Evolutionary conservation across 208 protist genomes (phyloP).

Genomic region (Jaenimonas drosophilae): DNA sequence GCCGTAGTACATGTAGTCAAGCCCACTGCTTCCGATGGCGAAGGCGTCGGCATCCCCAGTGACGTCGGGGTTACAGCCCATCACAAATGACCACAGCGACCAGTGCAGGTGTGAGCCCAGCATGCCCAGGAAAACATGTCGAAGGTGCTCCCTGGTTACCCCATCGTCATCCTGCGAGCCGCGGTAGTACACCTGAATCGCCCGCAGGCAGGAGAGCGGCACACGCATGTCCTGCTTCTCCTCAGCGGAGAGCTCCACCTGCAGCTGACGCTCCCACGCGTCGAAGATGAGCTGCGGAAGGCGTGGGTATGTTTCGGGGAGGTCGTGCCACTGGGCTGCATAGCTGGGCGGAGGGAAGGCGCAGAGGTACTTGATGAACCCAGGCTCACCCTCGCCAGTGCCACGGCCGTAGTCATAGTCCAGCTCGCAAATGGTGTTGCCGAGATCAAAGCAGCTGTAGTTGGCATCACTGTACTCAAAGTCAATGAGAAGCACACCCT

Average conservation of each 20-base stretch:
- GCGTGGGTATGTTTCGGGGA: constrained; percentile 60
- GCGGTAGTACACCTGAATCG: constrained; percentile 20
- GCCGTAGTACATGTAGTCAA: constrained; percentile 77
- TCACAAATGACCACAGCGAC: constrained; percentile 67
- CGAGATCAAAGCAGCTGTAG: constrained; percentile 76
- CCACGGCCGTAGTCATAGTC: constrained; percentile 80
- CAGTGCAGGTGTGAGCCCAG: constrained; percentile 67
- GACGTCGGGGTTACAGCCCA: constrained; percentile 50
- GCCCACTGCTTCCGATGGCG: constrained; percentile 63
- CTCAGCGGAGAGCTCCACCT: constrained; percentile 2
- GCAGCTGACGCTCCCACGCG: constrained; percentile 20
- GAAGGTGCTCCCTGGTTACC: constrained; percentile 41
- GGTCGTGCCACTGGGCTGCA: constrained; percentile 26
- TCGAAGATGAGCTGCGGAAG: constrained; percentile 59
- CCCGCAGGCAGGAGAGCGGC: constrained; percentile 14
- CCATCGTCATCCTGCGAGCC: not conserved
- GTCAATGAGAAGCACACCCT: constrained; percentile 71
- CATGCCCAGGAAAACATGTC: constrained; percentile 69
- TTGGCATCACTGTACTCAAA: constrained; percentile 85
- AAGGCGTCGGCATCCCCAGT: constrained; percentile 44
- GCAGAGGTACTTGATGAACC: constrained; percentile 74
- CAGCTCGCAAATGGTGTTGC: constrained; percentile 79
- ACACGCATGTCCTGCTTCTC: not conserved
- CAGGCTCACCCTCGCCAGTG: constrained; percentile 44
- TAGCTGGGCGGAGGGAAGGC: constrained; percentile 38